A percentile compares a stretch with the other conserved stretches of the same genome.
Conservation (phyloP, 2,329 filamentous ascomycete species). For the Parastagonospora nodorum region DNA sequence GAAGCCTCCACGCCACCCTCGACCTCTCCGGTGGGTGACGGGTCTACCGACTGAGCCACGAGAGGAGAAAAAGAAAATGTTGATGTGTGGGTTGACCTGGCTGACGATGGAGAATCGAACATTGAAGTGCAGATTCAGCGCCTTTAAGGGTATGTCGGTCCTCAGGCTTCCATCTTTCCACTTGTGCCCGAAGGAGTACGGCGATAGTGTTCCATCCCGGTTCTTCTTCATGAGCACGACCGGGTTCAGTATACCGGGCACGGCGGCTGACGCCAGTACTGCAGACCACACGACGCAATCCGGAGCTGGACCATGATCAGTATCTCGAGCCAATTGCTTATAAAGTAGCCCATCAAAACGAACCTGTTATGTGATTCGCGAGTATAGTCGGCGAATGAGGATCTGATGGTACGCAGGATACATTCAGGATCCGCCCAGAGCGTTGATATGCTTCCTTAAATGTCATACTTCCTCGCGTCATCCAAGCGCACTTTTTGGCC, state of each 20-base stretch:
- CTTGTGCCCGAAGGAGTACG: conserved; percentile 97
- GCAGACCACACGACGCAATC: conserved; percentile 99
- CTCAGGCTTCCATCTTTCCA: conserved; percentile 97
- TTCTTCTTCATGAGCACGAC: conserved; percentile 91
- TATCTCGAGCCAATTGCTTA: too few relatives aligned
- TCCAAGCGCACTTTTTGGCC: conserved; percentile 86
- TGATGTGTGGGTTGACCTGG: conserved; percentile 94
- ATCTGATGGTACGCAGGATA: conserved; percentile 93
- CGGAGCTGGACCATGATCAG: too few relatives aligned
- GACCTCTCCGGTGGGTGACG: conserved; percentile 89
- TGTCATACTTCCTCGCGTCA: conserved; percentile 86
- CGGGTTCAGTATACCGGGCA: conserved; percentile 93
- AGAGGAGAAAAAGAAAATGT: conserved; percentile 97
- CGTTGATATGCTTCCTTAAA: conserved; percentile 94
- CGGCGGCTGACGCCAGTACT: conserved; percentile 90
- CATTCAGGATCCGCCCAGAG: conserved; percentile 92
- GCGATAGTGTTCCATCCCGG: conserved; percentile 74
- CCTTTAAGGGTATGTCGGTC: conserved; percentile 93
- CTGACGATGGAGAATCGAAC: conserved; percentile 94
- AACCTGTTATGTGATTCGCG: conserved; percentile 95
- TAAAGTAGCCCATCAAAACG: too few relatives aligned
- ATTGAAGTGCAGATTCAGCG: conserved; percentile 95
- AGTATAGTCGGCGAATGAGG: conserved; percentile 91
- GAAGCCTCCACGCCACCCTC: conserved; percentile 95
- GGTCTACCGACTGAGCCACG: conserved; percentile 89